Conservation (phyloP, 2,329 filamentous ascomycete genomes). For the Exophiala bonariae region DNA sequence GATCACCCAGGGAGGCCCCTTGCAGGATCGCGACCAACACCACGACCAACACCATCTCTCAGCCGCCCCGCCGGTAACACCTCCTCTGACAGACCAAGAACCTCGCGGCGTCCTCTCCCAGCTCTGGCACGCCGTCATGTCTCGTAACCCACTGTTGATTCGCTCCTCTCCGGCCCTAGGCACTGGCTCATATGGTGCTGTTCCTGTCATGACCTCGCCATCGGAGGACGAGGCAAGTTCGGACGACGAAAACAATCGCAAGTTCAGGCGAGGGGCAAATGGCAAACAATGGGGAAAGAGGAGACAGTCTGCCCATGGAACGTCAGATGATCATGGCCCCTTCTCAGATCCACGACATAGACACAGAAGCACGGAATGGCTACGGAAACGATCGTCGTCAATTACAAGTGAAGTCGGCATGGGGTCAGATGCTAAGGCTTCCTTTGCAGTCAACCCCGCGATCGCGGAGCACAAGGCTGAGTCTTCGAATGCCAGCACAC, state of each 20-base stretch:
- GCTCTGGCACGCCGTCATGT: slow-evolving; percentile 39
- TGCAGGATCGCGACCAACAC: slow-evolving; percentile 7
- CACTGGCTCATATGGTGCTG: slow-evolving; percentile 62
- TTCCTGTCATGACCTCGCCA: slow-evolving; percentile 36
- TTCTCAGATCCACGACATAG: slow-evolving; percentile 12
- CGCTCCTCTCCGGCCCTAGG: slow-evolving; percentile 62
- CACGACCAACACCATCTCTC: slow-evolving; percentile 2
- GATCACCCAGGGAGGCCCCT: slow-evolving; percentile 9
- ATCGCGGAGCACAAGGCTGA: slow-evolving; percentile 23
- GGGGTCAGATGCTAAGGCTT: slow-evolving; percentile 34
- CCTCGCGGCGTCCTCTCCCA: slow-evolving; percentile 15
- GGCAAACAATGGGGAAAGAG: slow-evolving; percentile 20
- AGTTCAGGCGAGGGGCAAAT: background rate
- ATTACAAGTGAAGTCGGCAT: slow-evolving; percentile 34
- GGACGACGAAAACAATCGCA: slow-evolving; percentile 29
- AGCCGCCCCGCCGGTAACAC: slow-evolving; percentile 7
- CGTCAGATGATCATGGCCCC: slow-evolving; percentile 7
- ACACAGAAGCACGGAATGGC: slow-evolving; percentile 16
- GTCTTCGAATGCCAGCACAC: slow-evolving; percentile 30
- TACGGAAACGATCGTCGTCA: slow-evolving; percentile 29
- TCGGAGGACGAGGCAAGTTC: slow-evolving; percentile 24
- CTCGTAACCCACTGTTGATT: slow-evolving; percentile 57
- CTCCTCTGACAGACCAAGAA: slow-evolving; percentile 2
- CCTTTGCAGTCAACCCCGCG: slow-evolving; percentile 29
- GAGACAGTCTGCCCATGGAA: slow-evolving; percentile 17